Conservation (phyloP, 2,329 filamentous ascomycete species). For the Neofusicoccum sp. region DNA sequence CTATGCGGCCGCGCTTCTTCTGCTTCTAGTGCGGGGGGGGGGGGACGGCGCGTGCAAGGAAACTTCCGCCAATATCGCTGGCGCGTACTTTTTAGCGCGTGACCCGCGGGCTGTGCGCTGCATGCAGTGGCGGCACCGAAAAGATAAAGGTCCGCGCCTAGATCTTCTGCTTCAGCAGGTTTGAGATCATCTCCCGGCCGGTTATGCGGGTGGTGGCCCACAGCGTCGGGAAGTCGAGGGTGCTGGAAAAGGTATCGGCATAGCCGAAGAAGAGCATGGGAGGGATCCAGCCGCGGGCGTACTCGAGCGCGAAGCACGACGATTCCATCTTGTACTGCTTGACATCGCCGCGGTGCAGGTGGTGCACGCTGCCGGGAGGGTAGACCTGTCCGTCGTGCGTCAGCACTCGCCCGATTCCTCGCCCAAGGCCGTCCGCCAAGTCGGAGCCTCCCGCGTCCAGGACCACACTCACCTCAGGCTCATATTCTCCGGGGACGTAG, state of each 20-base stretch:
- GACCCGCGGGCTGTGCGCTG: neutral
- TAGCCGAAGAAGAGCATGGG: slow-evolving; percentile 91
- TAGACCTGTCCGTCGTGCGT: slow-evolving; percentile 52
- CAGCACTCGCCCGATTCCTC: neutral
- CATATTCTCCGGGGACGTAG: slow-evolving; percentile 69
- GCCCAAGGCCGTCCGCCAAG: too few species aligned
- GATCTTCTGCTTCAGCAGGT: slow-evolving; percentile 72
- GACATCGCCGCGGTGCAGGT: slow-evolving; percentile 69
- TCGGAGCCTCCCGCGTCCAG: neutral
- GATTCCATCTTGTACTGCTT: slow-evolving; percentile 85
- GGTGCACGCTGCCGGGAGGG: slow-evolving; percentile 69
- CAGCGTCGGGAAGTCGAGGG: slow-evolving; percentile 81
- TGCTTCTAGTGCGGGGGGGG: neutral
- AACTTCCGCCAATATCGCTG: neutral
- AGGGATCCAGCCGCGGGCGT: slow-evolving; percentile 87
- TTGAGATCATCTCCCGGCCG: slow-evolving; percentile 72
- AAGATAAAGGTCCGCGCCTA: slow-evolving; percentile 39
- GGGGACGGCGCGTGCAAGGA: too few species aligned
- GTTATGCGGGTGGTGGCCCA: slow-evolving; percentile 79
- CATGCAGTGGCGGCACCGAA: neutral
- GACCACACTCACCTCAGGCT: slow-evolving; percentile 53
- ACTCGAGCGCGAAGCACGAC: slow-evolving; percentile 78
- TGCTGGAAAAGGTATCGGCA: slow-evolving; percentile 78
- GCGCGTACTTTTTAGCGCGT: neutral
- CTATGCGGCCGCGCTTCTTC: neutral